A percentile compares a stretch with the other conserved stretches of the same genome.
phyloP scores from a whole-genome alignment of 371 early-diverging fungal genomes.

The Mucor irregularis region DNA sequence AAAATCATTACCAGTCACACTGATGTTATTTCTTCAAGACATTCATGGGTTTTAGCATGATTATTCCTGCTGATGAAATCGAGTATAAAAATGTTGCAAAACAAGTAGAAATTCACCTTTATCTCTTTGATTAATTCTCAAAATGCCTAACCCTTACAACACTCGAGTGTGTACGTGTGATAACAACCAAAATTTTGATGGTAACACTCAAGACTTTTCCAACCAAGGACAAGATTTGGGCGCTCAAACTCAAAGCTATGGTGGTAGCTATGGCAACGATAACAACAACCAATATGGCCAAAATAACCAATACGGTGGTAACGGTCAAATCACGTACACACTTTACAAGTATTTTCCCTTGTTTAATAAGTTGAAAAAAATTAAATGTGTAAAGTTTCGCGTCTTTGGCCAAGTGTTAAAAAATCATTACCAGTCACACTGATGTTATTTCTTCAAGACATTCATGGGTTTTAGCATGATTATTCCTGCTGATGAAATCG shows the following conservation, averaged over 20 bases:
- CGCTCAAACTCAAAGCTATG: background rate
- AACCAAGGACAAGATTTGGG: background rate
- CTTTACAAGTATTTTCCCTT: too few species aligned
- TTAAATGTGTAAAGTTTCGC: too few species aligned
- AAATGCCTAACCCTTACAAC: conserved; percentile 7
- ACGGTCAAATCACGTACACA: too few species aligned
- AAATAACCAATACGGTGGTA: too few species aligned
- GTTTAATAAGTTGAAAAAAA: too few species aligned
- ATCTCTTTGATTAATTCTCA: background rate
- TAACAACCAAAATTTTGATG: background rate
- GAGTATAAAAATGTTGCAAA: background rate
- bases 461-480: background rate
- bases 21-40: background rate
- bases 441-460: background rate
- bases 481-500: background rate
- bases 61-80: background rate
- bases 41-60: background rate
- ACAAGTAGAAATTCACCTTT: background rate
- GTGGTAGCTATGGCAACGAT: background rate
- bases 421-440: background rate
- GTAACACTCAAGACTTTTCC: background rate
- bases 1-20: background rate
- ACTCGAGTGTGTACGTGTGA: background rate
- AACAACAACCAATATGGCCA: background rate
- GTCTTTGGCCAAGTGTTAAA: too few species aligned